Percentiles rank a stretch among this genome's conserved stretches.
Evolutionary conservation across 768 basidiomycete genomes (phyloP).

Genomic region (Podaxis sp.): DNA sequence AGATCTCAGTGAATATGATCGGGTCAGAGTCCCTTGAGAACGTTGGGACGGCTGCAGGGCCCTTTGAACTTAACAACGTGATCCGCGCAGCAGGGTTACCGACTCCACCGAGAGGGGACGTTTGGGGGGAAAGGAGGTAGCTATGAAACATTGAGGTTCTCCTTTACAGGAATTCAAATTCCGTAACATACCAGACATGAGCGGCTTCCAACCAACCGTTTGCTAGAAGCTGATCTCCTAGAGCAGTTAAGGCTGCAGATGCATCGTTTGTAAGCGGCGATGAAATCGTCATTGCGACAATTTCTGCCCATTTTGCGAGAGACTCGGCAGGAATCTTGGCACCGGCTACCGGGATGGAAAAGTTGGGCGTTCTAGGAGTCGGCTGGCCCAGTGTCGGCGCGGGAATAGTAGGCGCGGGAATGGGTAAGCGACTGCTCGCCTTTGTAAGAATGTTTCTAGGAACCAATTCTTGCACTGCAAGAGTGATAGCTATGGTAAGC

Average conservation of each 20-base stretch:
- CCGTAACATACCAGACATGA: constrained; percentile 76
- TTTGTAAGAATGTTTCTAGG: constrained; percentile 55
- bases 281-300: constrained; percentile 78
- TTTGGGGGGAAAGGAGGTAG: constrained; percentile 84
- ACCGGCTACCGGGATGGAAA: constrained; percentile 43
- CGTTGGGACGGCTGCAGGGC: constrained; percentile 47
- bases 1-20: constrained; percentile 84
- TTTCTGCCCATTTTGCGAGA: constrained; percentile 82
- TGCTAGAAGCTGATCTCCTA: constrained; percentile 79
- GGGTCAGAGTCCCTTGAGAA: constrained; percentile 71
- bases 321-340: constrained; percentile 59
- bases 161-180: not conserved
- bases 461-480: constrained; percentile 70
- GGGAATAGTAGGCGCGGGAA: constrained; percentile 35
- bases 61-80: constrained; percentile 69
- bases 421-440: constrained; percentile 32
- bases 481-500: not conserved
- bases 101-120: constrained; percentile 70
- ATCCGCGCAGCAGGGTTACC: constrained; percentile 68
- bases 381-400: constrained; percentile 24
- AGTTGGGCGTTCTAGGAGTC: constrained; percentile 68
- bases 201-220: constrained; percentile 82
- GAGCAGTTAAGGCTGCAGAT: constrained; percentile 72
- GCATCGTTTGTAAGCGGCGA: constrained; percentile 68
- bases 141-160: constrained; percentile 38